These are phyloP conservation scores for Hippophae tibetana DNA, from an alignment of 306 rosid genomes.

Conservation along the genomic window DNA sequence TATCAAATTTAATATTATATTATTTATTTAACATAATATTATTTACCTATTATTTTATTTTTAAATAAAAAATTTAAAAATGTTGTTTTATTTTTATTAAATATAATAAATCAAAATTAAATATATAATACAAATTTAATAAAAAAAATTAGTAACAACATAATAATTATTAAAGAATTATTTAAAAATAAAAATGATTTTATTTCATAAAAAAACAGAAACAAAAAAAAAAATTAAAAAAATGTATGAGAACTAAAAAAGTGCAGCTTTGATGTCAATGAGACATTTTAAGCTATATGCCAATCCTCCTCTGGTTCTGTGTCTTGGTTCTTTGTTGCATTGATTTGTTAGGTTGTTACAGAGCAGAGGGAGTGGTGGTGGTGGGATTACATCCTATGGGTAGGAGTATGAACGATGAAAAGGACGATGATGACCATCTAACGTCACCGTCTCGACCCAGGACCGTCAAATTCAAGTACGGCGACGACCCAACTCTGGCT, in stretches of 20 bases:
- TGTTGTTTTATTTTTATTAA: too few species aligned
- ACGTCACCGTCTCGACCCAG: background rate
- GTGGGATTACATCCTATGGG: background rate
- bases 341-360: background rate
- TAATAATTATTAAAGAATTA: too few species aligned
- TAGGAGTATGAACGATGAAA: background rate
- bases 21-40: too few species aligned
- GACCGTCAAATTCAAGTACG: constrained; percentile 7
- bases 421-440: constrained; percentile 8
- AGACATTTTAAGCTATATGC: background rate
- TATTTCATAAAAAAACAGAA: background rate
- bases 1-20: too few species aligned
- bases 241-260: background rate
- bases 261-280: background rate
- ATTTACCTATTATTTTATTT: too few species aligned
- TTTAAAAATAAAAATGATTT: too few species aligned
- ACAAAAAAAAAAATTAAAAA: background rate
- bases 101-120: too few species aligned
- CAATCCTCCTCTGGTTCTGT: background rate
- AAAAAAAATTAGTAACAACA: too few species aligned
- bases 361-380: background rate
- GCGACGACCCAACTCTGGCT: constrained; percentile 20
- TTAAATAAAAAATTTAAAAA: too few species aligned
- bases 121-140: too few species aligned
- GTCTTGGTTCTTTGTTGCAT: background rate